phyloP scores from a whole-genome alignment of 78 protist species.

The Dictyostelium citrinum region DNA sequence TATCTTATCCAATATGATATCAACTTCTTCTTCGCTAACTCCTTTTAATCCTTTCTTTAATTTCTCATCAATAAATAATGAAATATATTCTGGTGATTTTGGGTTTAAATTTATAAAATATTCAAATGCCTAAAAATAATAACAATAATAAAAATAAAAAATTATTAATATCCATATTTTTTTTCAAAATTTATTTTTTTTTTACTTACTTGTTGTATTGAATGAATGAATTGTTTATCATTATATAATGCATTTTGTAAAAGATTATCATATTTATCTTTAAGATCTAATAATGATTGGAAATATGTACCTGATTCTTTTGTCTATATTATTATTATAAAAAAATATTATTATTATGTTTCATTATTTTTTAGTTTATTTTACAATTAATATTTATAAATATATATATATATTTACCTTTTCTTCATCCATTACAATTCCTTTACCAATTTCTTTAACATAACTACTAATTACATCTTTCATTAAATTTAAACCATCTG shows the following conservation, averaged over 20 bases:
- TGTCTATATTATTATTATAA: not conserved
- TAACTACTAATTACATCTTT: constrained; percentile 63
- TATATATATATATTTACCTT: not conserved
- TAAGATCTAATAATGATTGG: constrained; percentile 87
- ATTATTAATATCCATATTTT: not conserved
- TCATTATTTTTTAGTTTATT: not conserved
- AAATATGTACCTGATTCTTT: constrained; percentile 65
- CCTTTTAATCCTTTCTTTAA: constrained; percentile 84
- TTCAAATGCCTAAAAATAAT: constrained; percentile 84
- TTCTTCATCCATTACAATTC: constrained; percentile 79
- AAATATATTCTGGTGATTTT: constrained; percentile 91
- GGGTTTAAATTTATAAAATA: constrained; percentile 78
- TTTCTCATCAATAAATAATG: constrained; percentile 81
- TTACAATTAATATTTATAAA: not conserved
- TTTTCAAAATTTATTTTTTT: not conserved
- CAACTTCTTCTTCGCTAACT: constrained; percentile 88
- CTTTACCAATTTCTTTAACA: constrained; percentile 74
- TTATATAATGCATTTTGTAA: constrained; percentile 65
- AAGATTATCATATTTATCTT: constrained; percentile 81
- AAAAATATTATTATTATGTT: not conserved
- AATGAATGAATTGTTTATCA: constrained; percentile 73
- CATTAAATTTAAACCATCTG: constrained; percentile 64
- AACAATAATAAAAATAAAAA: not conserved
- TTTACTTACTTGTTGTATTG: constrained; percentile 62
- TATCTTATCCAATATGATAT: constrained; percentile 69